Conservation (phyloP, 805 yeast genomes). For the Maudiozyma barnettii region DNA sequence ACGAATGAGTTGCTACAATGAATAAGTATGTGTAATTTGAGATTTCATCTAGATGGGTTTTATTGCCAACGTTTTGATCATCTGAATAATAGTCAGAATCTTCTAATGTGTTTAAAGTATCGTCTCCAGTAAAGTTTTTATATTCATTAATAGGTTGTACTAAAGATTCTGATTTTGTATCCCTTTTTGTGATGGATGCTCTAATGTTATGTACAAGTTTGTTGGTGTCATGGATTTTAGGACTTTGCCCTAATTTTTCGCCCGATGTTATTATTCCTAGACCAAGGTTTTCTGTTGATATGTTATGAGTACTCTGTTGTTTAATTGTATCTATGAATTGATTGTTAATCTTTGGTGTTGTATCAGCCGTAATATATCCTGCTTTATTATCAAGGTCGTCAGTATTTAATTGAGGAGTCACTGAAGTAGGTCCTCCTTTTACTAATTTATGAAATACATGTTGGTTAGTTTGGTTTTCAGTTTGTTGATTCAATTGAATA, state of each 20-base stretch:
- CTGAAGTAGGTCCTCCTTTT: background rate
- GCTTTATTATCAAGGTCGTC: background rate
- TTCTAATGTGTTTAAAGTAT: constrained; percentile 1
- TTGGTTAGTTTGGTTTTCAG: background rate
- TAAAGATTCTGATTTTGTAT: background rate
- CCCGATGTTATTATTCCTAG: background rate
- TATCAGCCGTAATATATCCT: background rate
- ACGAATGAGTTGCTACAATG: constrained; percentile 48
- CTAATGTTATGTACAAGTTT: constrained; percentile 16
- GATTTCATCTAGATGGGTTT: constrained; percentile 1
- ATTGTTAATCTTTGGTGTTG: background rate
- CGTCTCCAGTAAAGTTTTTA: constrained; percentile 1
- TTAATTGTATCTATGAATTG: background rate
- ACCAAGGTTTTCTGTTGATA: background rate
- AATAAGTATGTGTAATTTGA: constrained; percentile 33
- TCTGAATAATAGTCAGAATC: background rate
- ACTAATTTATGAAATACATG: background rate
- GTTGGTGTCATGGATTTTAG: background rate
- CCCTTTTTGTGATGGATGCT: constrained; percentile 11
- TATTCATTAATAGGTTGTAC: background rate
- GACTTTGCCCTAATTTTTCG: background rate
- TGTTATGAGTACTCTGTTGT: background rate
- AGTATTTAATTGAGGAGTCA: background rate
- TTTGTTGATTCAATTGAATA: background rate
- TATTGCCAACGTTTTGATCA: background rate